Base-by-base conservation (phyloP, 2,329 filamentous ascomycete species). In the Aspergillus neotritici region DNA sequence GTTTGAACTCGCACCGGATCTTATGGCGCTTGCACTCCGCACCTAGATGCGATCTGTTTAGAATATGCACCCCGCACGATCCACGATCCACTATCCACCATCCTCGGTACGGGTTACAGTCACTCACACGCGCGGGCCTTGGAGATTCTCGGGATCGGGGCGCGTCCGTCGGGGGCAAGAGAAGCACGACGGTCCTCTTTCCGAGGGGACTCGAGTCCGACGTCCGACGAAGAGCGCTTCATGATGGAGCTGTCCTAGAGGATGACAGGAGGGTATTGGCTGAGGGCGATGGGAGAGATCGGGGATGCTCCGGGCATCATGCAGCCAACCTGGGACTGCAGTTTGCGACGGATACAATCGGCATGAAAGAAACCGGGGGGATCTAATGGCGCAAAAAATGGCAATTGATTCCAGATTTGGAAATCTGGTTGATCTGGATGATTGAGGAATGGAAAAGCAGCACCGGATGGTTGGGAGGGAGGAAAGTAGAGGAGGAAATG, bases 21-120 rank as follows among this genome's bases (percentile, higher is more conserved):
- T 79, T 79, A 51, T 76, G 73, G 15, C 67, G 68, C 50, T 76
- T 74, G 47, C 74, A 77, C 55, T 75, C 73, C 12, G 69, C 66
- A 41, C 68, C 68, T 71, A 39, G n/a, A 45, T 25, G 15, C 31
- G 13, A 12, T 35, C 29, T 29, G 9, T 13, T 14, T 38, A 47
- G 29, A 55, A 49, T 16, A 31, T 30, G 21, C 13, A 29, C 9
- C 28, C 14, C 31, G 16, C 13, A 34, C 5, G 16, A 9, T 32
- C 21, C 29, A 21, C 17, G 29, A n/a, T 40, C n/a, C n/a, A n/a
- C n/a, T n/a, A 13, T 31, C 11, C 30, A n/a, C 15, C 1, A 14
- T n/a, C 11, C 11, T 9, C 34, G 34, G 34, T 29, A 21, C 3
- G 17, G 12, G 29, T 13, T 17, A n/a, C 47, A 38, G 11, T 36